A percentile compares a stretch with the other conserved stretches of the same genome.
Evolutionary conservation across 1,284 basidiomycete species (phyloP).

Genomic region (Xanthoconium separans): DNA sequence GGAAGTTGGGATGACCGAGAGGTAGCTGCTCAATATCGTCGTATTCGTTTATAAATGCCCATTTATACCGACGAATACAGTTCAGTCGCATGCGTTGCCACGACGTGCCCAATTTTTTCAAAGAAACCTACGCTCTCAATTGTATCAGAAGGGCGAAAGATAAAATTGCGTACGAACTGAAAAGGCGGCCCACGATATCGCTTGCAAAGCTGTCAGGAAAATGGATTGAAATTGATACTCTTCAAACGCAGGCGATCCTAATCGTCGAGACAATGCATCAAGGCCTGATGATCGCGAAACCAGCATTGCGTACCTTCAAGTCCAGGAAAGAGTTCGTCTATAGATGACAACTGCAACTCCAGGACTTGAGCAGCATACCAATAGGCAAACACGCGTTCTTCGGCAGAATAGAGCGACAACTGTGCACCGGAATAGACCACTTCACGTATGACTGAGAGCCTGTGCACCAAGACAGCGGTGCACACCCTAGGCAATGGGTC

Average conservation of each 20-base stretch:
- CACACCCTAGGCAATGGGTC: constrained; percentile 41
- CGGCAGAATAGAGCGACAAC: constrained; percentile 65
- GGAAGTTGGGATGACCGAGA: constrained; percentile 45
- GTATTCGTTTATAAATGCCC: constrained; percentile 63
- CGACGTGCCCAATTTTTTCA: constrained; percentile 34
- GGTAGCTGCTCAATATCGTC: constrained; percentile 41
- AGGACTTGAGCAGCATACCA: constrained; percentile 65
- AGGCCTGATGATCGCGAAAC: neutral
- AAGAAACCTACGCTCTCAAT: constrained; percentile 31
- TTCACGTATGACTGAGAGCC: constrained; percentile 62
- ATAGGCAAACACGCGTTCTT: constrained; percentile 71
- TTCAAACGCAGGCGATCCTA: constrained; percentile 42
- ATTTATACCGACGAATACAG: constrained; percentile 68
- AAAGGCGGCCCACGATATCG: constrained; percentile 48
- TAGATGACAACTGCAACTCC: constrained; percentile 50
- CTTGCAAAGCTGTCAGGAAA: constrained; percentile 55
- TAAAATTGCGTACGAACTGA: constrained; percentile 35
- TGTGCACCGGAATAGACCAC: constrained; percentile 76
- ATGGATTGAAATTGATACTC: constrained; percentile 52
- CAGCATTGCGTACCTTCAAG: constrained; percentile 35
- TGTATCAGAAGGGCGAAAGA: neutral
- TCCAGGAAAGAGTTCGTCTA: constrained; percentile 47
- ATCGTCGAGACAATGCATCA: neutral
- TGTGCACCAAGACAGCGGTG: constrained; percentile 51
- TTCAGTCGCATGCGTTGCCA: constrained; percentile 44